A percentile compares a stretch with the other conserved stretches of the same genome.
Conservation (phyloP, 192 early-diverging fungal genomes). For the Coemansia sp. region DNA sequence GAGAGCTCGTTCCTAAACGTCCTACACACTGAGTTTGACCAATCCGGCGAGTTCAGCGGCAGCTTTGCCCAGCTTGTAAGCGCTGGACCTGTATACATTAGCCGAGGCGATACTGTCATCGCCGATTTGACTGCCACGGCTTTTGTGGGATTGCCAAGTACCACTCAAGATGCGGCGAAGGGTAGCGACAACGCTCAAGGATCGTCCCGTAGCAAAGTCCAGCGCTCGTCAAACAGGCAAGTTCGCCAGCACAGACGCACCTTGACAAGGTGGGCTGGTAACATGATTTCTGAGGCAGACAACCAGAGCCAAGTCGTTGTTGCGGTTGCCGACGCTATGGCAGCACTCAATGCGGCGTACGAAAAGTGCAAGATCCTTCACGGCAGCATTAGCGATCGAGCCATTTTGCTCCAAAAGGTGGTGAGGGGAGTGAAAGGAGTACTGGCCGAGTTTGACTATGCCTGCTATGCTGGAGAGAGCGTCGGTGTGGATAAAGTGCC, state of each 20-base stretch:
- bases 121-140: background rate
- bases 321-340: background rate
- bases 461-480: background rate
- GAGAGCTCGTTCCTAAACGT: background rate
- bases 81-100: background rate
- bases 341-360: background rate
- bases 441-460: constrained; percentile 26
- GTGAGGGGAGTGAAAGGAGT: background rate
- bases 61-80: background rate
- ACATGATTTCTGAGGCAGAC: too few species aligned
- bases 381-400: background rate
- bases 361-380: background rate
- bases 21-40: background rate
- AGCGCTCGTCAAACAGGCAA: background rate
- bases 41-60: background rate
- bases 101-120: background rate
- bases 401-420: background rate
- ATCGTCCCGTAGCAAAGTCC: too few species aligned
- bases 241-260: too few species aligned
- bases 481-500: background rate
- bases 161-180: background rate
- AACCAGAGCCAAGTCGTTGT: background rate
- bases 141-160: background rate
- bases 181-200: too few species aligned
- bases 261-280: too few species aligned